Evolutionary conservation across 352 stramenopile genomes (phyloP).

Genomic region (Pythium guiyangense): DNA sequence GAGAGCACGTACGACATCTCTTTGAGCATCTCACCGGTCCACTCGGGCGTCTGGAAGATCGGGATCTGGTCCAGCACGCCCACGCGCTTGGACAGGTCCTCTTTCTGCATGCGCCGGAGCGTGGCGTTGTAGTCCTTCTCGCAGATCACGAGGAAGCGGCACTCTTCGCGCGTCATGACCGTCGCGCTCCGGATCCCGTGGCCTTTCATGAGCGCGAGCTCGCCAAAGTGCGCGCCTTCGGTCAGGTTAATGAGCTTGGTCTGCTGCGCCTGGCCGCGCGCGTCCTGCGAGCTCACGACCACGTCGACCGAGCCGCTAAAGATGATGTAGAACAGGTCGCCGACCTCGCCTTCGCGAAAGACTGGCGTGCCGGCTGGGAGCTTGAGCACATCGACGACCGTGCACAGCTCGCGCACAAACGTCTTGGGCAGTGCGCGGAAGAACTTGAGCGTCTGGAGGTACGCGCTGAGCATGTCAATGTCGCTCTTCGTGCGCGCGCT

Average conservation of each 20-base stretch:
- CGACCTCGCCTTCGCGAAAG: constrained; percentile 65
- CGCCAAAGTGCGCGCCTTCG: constrained; percentile 61
- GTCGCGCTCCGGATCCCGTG: constrained; percentile 68
- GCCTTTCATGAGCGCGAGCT: constrained; percentile 75
- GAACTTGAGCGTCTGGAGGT: constrained; percentile 74
- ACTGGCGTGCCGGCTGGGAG: constrained; percentile 36
- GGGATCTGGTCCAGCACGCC: constrained; percentile 57
- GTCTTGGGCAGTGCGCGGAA: constrained; percentile 56
- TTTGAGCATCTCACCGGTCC: constrained; percentile 62
- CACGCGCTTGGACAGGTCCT: constrained; percentile 55
- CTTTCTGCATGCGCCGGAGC: constrained; percentile 62
- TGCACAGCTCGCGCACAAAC: constrained; percentile 65
- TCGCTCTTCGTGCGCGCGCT: constrained; percentile 39
- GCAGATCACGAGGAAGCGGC: constrained; percentile 63
- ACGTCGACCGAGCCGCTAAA: constrained; percentile 68
- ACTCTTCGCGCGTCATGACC: constrained; percentile 54
- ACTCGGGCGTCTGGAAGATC: constrained; percentile 72
- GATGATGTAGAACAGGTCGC: constrained; percentile 76
- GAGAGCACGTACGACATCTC: constrained; percentile 71
- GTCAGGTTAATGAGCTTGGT: constrained; percentile 73
- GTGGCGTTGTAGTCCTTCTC: constrained; percentile 75
- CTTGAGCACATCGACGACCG: constrained; percentile 50
- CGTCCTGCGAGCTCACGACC: constrained; percentile 53
- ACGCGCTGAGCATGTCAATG: constrained; percentile 60
- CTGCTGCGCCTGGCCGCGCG: constrained; percentile 40